Conservation (phyloP, 257 asterid genomes). For the Primulina huaijiensis region DNA sequence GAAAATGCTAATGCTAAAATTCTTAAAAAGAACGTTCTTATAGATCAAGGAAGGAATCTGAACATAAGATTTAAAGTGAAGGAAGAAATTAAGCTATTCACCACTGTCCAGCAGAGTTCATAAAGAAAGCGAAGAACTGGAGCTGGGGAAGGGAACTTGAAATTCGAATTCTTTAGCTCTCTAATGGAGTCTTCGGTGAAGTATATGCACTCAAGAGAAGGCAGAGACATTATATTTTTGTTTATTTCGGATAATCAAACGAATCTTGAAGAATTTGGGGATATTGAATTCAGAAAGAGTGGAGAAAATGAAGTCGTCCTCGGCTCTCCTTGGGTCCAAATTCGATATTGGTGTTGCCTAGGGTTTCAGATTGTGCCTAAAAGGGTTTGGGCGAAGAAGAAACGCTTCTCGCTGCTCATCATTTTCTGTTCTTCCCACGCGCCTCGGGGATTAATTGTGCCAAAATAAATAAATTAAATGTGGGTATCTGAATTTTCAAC, state of each 20-base stretch:
- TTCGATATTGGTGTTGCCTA: conserved; percentile 19
- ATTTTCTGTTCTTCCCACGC: too few species aligned
- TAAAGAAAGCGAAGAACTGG: conserved; percentile 76
- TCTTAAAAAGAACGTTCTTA: not conserved
- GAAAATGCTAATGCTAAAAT: not conserved
- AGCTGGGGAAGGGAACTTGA: conserved; percentile 58
- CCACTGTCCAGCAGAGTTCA: conserved; percentile 79
- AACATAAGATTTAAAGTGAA: not conserved
- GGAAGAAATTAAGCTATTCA: conserved; percentile 24
- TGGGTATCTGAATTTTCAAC: too few species aligned
- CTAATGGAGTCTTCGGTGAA: conserved; percentile 62
- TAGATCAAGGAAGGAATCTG: not conserved
- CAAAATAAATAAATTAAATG: too few species aligned
- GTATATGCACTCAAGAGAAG: conserved; percentile 57
- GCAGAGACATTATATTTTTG: conserved; percentile 52
- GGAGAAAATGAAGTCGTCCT: conserved; percentile 16
- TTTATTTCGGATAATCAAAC: conserved; percentile 17
- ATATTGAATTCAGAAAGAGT: conserved; percentile 24
- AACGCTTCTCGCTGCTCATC: not conserved
- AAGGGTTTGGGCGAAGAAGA: conserved; percentile 36
- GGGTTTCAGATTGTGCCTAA: conserved; percentile 39
- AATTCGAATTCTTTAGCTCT: conserved; percentile 56
- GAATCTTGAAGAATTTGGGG: conserved; percentile 15
- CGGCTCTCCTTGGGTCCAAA: conserved; percentile 28
- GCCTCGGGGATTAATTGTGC: too few species aligned